phyloP scores from a whole-genome alignment of 768 basidiomycete genomes.

The Hydnomerulius pinastri region DNA sequence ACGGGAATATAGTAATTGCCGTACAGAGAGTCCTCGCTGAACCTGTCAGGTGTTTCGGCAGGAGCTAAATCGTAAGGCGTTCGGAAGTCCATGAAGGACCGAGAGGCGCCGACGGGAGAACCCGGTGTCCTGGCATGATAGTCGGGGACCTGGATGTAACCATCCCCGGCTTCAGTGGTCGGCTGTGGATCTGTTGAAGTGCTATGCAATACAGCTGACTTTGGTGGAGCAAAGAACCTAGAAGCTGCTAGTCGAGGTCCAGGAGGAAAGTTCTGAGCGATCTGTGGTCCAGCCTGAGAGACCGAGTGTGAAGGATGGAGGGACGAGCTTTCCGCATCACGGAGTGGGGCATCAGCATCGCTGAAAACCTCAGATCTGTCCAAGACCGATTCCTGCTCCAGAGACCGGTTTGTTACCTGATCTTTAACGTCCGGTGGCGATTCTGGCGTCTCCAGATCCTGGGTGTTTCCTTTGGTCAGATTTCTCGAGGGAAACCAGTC shows the following conservation, averaged over 20 bases:
- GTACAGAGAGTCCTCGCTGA: conserved; percentile 9
- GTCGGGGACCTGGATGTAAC: not conserved
- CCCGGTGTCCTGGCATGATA: no score
- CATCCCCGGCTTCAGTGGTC: not conserved
- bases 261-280: conserved; percentile 3
- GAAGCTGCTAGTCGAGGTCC: conserved; percentile 9
- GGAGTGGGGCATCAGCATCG: not conserved
- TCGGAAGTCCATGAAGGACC: conserved; percentile 5
- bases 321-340: conserved; percentile 23
- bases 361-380: conserved; percentile 27
- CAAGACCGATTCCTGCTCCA: conserved; percentile 10
- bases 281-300: conserved; percentile 43
- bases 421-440: not conserved
- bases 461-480: not conserved
- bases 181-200: not conserved
- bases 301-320: conserved; percentile 57
- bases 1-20: conserved; percentile 4
- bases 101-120: conserved; percentile 6
- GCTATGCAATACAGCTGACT: not conserved
- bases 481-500: conserved; percentile 27
- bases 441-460: not conserved
- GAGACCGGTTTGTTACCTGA: not conserved
- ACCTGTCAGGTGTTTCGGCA: conserved; percentile 5
- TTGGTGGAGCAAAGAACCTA: conserved; percentile 12
- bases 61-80: conserved; percentile 12